phyloP scores from a whole-genome alignment of 2,329 filamentous ascomycete species.

The Phyllosticta ampelicida region DNA sequence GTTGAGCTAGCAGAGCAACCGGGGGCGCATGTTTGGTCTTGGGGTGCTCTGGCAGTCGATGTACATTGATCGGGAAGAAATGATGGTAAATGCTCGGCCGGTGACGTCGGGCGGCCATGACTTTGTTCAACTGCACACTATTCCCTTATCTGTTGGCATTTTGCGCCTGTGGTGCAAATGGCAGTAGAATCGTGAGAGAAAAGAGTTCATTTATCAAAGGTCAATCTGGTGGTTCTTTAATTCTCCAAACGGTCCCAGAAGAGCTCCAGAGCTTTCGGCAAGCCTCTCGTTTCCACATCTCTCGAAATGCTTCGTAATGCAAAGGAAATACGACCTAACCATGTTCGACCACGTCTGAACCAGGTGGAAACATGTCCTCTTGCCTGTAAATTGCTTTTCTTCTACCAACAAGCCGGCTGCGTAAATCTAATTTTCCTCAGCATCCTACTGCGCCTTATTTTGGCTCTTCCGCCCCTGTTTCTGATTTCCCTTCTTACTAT shows the following conservation, averaged over 20 bases:
- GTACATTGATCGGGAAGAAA: neutral
- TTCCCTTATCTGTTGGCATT: neutral
- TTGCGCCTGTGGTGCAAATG: neutral
- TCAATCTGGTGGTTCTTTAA: too few relatives aligned
- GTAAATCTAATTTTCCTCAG: neutral
- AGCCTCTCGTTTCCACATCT: too few relatives aligned
- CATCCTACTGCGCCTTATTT: neutral
- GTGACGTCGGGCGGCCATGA: neutral
- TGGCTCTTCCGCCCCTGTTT: neutral
- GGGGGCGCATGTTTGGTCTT: neutral
- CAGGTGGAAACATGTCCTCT: neutral
- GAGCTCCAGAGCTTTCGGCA: too few relatives aligned
- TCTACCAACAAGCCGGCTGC: too few relatives aligned
- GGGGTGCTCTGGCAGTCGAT: neutral
- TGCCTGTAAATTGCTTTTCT: neutral
- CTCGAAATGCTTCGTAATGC: too few relatives aligned
- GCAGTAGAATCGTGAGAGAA: neutral
- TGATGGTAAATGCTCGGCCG: neutral
- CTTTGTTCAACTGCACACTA: neutral
- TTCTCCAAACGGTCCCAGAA: too few relatives aligned
- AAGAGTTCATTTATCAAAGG: neutral
- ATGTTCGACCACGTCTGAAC: too few relatives aligned
- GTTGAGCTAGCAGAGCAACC: neutral
- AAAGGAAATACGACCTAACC: neutral
- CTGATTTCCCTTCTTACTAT: slow-evolving; percentile 10